Conservation (phyloP, 805 yeast genomes). For the Candida ortonii region DNA sequence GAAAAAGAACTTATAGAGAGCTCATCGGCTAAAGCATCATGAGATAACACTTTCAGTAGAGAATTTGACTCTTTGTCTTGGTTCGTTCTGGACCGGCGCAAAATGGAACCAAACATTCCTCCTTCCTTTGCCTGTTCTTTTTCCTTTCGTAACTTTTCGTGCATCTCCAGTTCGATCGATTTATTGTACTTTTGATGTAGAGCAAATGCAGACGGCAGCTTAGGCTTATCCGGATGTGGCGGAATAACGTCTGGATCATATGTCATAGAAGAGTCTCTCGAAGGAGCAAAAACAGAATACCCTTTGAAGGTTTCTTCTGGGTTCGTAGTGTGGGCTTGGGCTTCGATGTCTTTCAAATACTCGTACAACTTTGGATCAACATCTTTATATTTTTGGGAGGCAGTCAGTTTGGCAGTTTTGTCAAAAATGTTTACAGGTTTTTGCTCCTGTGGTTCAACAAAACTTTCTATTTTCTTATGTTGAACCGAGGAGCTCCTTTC, state of each 20-base stretch:
- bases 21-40: slow-evolving; percentile 14
- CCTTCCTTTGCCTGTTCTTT: slow-evolving; percentile 18
- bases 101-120: slow-evolving; percentile 30
- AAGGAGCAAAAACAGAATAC: slow-evolving; percentile 25
- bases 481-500: slow-evolving; percentile 2
- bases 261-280: slow-evolving; percentile 25
- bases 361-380: slow-evolving; percentile 46
- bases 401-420: slow-evolving; percentile 9
- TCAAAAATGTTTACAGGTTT: slow-evolving; percentile 7
- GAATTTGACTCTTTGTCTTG: slow-evolving; percentile 14
- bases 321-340: slow-evolving; percentile 1
- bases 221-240: slow-evolving; percentile 46
- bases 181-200: slow-evolving; percentile 28
- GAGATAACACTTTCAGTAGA: slow-evolving; percentile 17
- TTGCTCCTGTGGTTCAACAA: slow-evolving; percentile 11
- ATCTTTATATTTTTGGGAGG: slow-evolving; percentile 26
- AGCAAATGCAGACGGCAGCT: slow-evolving; percentile 48
- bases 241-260: slow-evolving; percentile 46
- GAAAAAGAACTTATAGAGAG: slow-evolving; percentile 10
- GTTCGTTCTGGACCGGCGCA: slow-evolving; percentile 29
- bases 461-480: slow-evolving; percentile 10
- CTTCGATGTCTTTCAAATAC: slow-evolving; percentile 38
- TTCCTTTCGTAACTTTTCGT: slow-evolving; percentile 18
- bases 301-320: slow-evolving; percentile 2
- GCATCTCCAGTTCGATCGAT: slow-evolving; percentile 25